phyloP scores from a whole-genome alignment of 495 filamentous ascomycete species.

The Jackrogersella minutella region DNA sequence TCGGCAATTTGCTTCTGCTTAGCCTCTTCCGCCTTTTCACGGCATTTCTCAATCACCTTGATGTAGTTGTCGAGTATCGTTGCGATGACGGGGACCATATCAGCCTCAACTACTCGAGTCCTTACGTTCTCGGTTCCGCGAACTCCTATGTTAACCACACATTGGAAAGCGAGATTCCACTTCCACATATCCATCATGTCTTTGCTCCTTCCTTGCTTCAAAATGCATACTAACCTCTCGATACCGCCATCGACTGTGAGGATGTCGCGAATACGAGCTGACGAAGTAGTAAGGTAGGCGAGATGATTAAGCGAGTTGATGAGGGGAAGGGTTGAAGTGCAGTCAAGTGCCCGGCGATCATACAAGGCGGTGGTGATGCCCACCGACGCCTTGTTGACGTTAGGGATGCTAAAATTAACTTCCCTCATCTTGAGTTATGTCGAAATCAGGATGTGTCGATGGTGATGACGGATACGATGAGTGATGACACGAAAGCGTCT shows the following conservation, averaged over 20 bases:
- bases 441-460: slow-evolving; percentile 1
- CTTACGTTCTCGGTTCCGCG: slow-evolving; percentile 91
- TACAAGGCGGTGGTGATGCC: slow-evolving; percentile 99
- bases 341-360: slow-evolving; percentile 95
- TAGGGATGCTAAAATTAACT: slow-evolving; percentile 99
- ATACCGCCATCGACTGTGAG: slow-evolving; percentile 98
- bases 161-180: slow-evolving; percentile 99
- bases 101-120: slow-evolving; percentile 95
- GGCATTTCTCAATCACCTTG: slow-evolving; percentile 89
- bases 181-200: slow-evolving; percentile 99
- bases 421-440: slow-evolving; percentile 79
- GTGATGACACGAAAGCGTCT: slow-evolving; percentile 20
- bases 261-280: slow-evolving; percentile 95
- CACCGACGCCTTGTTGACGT: slow-evolving; percentile 99
- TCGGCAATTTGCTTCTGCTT: slow-evolving; percentile 59
- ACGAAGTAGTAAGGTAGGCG: slow-evolving; percentile 98
- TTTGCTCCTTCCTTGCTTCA: slow-evolving; percentile 94
- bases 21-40: slow-evolving; percentile 79
- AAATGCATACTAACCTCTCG: slow-evolving; percentile 93
- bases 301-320: slow-evolving; percentile 99
- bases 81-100: slow-evolving; percentile 98
- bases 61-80: slow-evolving; percentile 99
- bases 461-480: slow-evolving; percentile 22
- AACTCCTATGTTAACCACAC: slow-evolving; percentile 98
- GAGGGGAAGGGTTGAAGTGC: slow-evolving; percentile 94